Base-by-base conservation (phyloP, 306 rosid species). In the Trifolium repens region DNA sequence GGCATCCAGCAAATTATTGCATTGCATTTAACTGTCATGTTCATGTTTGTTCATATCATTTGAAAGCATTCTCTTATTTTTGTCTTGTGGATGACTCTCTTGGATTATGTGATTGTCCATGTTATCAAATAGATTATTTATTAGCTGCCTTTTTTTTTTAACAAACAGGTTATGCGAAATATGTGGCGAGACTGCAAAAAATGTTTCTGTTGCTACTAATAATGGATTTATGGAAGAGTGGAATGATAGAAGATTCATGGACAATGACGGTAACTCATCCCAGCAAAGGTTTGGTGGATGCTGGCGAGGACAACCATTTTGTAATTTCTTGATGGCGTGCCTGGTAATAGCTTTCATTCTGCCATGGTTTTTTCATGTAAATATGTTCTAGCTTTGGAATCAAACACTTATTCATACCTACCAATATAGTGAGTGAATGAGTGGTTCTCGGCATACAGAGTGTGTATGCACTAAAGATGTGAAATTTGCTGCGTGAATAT, bases 301-400 rank as follows among this genome's bases (percentile, higher is more conserved):
- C 78, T 90, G 91, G 93, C 88, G 93, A 47, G 92, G 93, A 83
- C 99, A 94, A 71, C 93, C 97, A 32, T 92, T 94, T 78, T 94
- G 99, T 83, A 94, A 94, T 87, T 94, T 94, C 90, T 87, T 94
- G 83, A 91, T 94, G 97, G 96, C 96, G 7, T 94, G 99, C 82
- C 81, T 92, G 82, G 96, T 94, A 72, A 87, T 94, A 74, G 96
- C 99, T 60, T 94, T 94, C 77, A 96, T 94, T 34, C 96, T 94
- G 19, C 97, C 99, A 39, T 94, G 99, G 99, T 90, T 92, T 85
- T 89, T 92, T 61, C 97, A 89, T 78, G 93, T 88, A 80, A 85
- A 90, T 82, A 82, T 92, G 88, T 94, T 92, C 91, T 94, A 88
- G 87, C 67, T 57, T 74, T 60, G 61, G 69, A 68, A 65, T 79